Percentiles rank a stretch among this genome's conserved stretches.
These are phyloP conservation scores for Colletotrichum sp. DNA, from an alignment of 2,329 filamentous ascomycete species.

Conservation along the genomic window DNA sequence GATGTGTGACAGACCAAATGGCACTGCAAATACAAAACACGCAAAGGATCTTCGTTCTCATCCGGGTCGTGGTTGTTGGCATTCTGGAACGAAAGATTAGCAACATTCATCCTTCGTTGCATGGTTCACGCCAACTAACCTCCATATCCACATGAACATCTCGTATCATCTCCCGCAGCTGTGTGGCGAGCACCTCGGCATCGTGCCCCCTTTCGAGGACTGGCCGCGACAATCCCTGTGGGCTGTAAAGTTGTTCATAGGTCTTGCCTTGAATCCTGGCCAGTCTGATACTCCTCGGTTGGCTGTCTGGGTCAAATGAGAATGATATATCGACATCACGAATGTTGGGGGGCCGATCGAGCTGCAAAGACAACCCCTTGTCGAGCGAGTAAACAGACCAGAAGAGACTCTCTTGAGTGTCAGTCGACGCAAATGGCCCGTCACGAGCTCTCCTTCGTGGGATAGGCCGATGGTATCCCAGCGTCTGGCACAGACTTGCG, in stretches of 20 bases:
- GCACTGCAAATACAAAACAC: conserved; percentile 32
- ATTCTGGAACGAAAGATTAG: background rate
- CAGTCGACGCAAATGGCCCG: background rate
- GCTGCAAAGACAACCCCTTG: conserved; percentile 38
- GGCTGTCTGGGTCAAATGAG: conserved; percentile 16
- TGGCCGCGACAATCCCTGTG: background rate
- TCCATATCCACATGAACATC: background rate
- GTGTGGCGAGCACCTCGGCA: background rate
- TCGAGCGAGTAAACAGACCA: conserved; percentile 41
- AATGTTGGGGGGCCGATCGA: conserved; percentile 37
- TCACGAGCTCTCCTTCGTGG: background rate
- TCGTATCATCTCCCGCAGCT: background rate
- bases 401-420: conserved; percentile 31
- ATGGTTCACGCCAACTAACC: background rate
- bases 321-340: conserved; percentile 35
- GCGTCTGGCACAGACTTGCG: conserved; percentile 34
- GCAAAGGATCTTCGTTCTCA: conserved; percentile 26
- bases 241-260: conserved; percentile 38
- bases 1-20: conserved; percentile 40
- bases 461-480: conserved; percentile 34
- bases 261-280: conserved; percentile 33
- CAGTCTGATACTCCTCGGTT: conserved; percentile 21
- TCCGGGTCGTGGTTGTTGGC: background rate
- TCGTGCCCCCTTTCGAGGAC: background rate
- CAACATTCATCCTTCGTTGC: background rate